Evolutionary conservation across 768 basidiomycete genomes (phyloP), one percentile per base, ranked within the genome.

Genomic region (Suillus subaureus): DNA sequence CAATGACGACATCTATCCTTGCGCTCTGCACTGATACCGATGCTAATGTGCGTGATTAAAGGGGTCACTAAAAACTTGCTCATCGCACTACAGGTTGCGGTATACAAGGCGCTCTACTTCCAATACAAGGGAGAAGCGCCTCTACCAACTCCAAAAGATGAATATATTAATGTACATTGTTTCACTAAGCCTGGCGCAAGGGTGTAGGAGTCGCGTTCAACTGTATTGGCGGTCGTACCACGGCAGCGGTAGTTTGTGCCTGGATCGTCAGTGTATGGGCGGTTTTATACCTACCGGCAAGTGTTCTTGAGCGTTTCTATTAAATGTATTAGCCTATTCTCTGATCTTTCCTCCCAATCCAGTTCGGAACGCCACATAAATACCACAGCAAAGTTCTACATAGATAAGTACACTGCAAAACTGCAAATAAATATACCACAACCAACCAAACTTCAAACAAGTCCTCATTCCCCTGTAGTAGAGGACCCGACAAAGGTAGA

Each of bases 101-200:
- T 54, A 54, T 54, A 54, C 52, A 54, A 54, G 52, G 52, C 51
- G 15, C 52, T 54, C 18, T 28, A 54, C 4, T 54, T 54, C 8
- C 16, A 54, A 54, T 54, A 54, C 28, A 54, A 54, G 4, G 28
- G 52, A 54, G 28, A 54, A 54, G 52, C 52, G 9, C 52, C 52
- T 18, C 52, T 54, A 11, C 52, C 52, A 31, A 18, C 28, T 31
- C 28, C 16, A 6, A 28, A 54, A 28, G 26, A 54, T 31, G 18
- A 31, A 31, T 18, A 18, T 23, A 54, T 54, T 9, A 9, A 11
- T 11, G 28, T 54, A 11, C 52, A 31, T 31, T 54, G 28, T 54
- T 31, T 54, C 28, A 18, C 52, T 11, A 54, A 54, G 28, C 52
- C 52, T 18, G 52, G 28, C 4, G 18, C 7, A 31, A 18, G 52